Base-by-base conservation (phyloP, 257 asterid genomes). In the Nicotiana paniculata region DNA sequence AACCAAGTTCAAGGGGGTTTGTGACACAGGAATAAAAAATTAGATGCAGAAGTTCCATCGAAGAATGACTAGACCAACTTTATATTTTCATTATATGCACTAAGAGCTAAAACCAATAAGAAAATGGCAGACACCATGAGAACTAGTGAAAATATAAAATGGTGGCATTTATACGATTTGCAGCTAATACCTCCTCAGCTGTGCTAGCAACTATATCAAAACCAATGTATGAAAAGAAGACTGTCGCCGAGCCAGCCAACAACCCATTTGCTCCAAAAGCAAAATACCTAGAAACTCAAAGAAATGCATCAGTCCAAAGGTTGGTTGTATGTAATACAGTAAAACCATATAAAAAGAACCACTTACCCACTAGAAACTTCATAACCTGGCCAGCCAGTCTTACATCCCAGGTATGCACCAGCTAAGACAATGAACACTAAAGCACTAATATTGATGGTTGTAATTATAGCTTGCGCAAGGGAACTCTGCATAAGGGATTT, bases 201-300 rank as follows among this genome's bases (percentile, higher is more conserved):
- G 89, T 87, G 89, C 89, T 87, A 43, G 88, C 83, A 69, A 87
- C 74, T 78, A 82, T 77, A 87, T 87, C 89, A 66, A 87, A 87
- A 54, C 89, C 89, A 33, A 87, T 86, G 75, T 84, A 87, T 46
- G 89, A 87, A 84, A 87, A 87, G 89, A 87, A 84, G 69, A 87
- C 86, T 26, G 88, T 81, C 6, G 87, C 87, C 82, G 89, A 87
- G 62, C 89, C 88, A 15, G 88, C 89, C 62, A 87, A 80, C 79
- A 87, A 75, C 54, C 89, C 89, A 79, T 84, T 82, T 37, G 84
- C 74, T 39, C 89, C 89, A 82, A 82, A 87, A 63, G 89, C 84
- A 33, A 84, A 84, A 59, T 82, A 87, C 80, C 88, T 87, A 81
- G 18, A 87, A 65, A 84, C 76, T 70, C 59, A 76, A 81, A 28